Percentiles rank a stretch among this genome's conserved stretches.
Evolutionary conservation across 495 filamentous ascomycete species (phyloP).

Genomic region (Thozetella sp.): DNA sequence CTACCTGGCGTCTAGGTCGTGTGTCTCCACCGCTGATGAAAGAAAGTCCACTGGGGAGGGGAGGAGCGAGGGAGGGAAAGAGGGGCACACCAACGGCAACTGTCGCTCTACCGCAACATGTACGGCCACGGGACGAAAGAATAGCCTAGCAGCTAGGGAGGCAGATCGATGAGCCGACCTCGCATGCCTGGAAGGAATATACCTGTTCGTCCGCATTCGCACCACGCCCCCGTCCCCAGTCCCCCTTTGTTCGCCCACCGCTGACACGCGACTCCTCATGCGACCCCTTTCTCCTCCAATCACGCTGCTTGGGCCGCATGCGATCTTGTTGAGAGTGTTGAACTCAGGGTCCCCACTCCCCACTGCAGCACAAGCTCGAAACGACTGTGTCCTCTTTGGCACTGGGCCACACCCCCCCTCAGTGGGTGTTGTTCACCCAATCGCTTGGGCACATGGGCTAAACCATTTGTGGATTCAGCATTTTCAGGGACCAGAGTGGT

Average conservation of each 20-base stretch:
- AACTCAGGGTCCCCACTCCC: not conserved
- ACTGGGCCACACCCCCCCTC: not conserved
- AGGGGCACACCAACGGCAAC: no score
- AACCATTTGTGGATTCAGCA: not conserved
- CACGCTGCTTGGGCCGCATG: not conserved
- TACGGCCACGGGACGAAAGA: not conserved
- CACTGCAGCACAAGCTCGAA: not conserved
- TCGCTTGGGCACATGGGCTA: conserved; percentile 19
- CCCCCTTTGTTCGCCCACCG: no score
- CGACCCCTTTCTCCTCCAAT: not conserved
- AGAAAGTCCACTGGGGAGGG: not conserved
- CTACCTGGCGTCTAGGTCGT: not conserved
- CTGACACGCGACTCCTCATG: conserved; percentile 1
- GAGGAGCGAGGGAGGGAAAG: no score
- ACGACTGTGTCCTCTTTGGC: not conserved
- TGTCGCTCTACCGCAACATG: not conserved
- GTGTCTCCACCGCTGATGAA: not conserved
- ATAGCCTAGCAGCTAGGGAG: not conserved
- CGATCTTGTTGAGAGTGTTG: not conserved
- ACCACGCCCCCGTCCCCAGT: no score
- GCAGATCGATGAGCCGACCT: no score
- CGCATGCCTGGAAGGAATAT: no score
- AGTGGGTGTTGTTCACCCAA: conserved; percentile 10
- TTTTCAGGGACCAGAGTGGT: not conserved
- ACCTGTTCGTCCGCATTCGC: no score